phyloP scores from a whole-genome alignment of 345 rosid species.

The Eucalyptus regnans region DNA sequence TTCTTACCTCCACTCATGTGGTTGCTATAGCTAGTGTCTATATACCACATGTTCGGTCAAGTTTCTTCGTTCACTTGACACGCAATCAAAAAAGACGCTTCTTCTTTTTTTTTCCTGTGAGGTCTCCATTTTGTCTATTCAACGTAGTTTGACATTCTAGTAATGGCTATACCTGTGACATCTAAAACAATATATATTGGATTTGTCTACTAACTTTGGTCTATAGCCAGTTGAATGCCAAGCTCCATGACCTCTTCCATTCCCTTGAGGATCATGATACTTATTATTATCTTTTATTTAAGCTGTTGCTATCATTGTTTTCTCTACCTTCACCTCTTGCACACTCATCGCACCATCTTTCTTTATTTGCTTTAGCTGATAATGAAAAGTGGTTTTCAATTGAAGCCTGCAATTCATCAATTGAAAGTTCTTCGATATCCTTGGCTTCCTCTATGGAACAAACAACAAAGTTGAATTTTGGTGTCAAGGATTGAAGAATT shows the following conservation, averaged over 20 bases:
- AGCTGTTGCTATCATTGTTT: no score
- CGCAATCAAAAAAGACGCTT: neutral
- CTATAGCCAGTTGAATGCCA: neutral
- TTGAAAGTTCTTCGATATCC: no score
- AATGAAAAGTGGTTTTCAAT: no score
- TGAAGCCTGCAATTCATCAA: no score
- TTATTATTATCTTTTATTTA: no score
- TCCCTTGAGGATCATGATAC: neutral
- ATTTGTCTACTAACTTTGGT: neutral
- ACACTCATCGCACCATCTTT: no score
- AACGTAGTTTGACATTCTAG: rapidly evolving
- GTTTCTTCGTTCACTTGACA: neutral
- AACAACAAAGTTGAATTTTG: no score
- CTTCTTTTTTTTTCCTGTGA: neutral
- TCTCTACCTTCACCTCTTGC: no score
- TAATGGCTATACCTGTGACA: neutral
- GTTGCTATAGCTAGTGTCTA: neutral
- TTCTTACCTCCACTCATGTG: no score
- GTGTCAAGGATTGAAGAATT: no score
- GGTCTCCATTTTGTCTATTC: neutral
- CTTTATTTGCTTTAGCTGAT: no score
- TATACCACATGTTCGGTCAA: neutral
- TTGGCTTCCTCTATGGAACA: no score
- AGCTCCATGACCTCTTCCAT: neutral
- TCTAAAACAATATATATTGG: neutral